These are phyloP conservation scores for Ophiostoma novo-ulmi DNA, from an alignment of 2,329 filamentous ascomycete species.

Conservation along the genomic window DNA sequence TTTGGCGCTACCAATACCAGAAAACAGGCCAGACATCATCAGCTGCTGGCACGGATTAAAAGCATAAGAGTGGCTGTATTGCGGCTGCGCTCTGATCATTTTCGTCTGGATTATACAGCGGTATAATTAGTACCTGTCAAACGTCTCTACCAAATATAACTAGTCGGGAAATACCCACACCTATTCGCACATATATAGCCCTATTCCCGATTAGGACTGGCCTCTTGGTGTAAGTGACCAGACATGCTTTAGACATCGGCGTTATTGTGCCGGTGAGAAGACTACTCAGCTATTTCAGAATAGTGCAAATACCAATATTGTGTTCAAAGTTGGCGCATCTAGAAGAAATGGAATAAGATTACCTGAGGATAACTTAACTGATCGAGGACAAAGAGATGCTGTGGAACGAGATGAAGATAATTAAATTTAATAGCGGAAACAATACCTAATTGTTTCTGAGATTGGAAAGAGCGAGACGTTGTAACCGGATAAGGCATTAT, in stretches of 20 bases:
- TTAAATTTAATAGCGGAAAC: background rate
- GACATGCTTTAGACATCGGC: background rate
- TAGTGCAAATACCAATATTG: background rate
- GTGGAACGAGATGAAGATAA: background rate
- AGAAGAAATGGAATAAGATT: background rate
- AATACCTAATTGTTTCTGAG: background rate
- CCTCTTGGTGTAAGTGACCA: background rate
- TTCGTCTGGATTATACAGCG: background rate
- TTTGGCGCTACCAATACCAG: background rate
- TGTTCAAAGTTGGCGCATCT: background rate
- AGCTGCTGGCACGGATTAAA: background rate
- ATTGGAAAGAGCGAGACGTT: background rate
- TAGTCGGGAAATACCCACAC: background rate
- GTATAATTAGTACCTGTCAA: background rate
- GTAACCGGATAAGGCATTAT: background rate
- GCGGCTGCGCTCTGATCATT: background rate
- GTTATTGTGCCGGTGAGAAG: background rate
- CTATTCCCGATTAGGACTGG: background rate
- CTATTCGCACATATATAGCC: background rate
- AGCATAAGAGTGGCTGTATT: background rate
- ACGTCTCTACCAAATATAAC: background rate
- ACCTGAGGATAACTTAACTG: background rate
- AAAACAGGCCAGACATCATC: background rate
- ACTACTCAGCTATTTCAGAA: background rate
- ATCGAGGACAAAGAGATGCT: background rate